Conservation (phyloP, 2,329 filamentous ascomycete species). For the Aspergillus sp. region DNA sequence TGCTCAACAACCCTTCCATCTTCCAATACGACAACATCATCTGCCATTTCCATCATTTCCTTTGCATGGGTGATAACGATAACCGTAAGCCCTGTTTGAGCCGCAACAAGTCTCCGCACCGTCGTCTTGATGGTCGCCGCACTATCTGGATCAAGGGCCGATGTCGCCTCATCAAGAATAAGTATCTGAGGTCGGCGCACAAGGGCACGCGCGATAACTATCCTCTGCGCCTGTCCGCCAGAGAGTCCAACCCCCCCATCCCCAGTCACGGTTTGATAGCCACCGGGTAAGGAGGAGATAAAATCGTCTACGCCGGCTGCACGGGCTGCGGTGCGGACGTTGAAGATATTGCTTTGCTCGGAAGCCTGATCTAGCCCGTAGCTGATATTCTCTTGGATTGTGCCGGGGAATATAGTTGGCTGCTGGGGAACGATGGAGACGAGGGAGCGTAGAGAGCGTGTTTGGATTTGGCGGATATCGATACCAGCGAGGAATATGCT, state of each 20-base stretch:
- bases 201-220: conserved; percentile 79
- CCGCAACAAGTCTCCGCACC: conserved; percentile 54
- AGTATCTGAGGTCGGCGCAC: conserved; percentile 69
- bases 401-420: conserved; percentile 61
- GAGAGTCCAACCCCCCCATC: conserved; percentile 73
- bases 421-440: conserved; percentile 61
- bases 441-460: conserved; percentile 59
- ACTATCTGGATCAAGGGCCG: conserved; percentile 70
- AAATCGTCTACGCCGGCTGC: conserved; percentile 57
- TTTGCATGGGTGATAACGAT: conserved; percentile 78
- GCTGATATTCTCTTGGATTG: not conserved
- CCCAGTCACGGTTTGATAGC: conserved; percentile 72
- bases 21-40: conserved; percentile 69
- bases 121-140: conserved; percentile 65
- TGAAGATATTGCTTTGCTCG: not conserved
- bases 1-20: conserved; percentile 67
- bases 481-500: conserved; percentile 55
- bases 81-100: conserved; percentile 58
- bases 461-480: conserved; percentile 60
- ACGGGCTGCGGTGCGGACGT: not conserved
- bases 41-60: conserved; percentile 83
- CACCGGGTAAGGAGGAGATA: conserved; percentile 66
- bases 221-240: conserved; percentile 78
- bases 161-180: conserved; percentile 84
- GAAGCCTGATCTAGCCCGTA: not conserved